These are phyloP conservation scores for Ceratobasidium sp. DNA, from an alignment of 1,284 basidiomycete species.

Conservation along the genomic window DNA sequence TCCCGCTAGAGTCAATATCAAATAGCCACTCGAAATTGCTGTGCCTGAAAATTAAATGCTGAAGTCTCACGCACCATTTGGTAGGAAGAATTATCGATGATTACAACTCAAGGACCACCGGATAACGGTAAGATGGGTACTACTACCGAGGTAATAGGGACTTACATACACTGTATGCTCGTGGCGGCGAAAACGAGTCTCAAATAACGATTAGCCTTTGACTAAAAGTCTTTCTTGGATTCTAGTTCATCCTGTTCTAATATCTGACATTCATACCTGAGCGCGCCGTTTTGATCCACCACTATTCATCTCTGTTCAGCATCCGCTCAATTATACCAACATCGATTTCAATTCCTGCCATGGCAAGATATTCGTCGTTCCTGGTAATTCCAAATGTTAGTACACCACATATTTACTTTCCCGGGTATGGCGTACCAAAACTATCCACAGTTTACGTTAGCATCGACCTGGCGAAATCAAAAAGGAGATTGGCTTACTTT, in stretches of 20 bases:
- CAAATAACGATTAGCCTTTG: not conserved
- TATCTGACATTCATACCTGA: not conserved
- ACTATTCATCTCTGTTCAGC: slow-evolving; percentile 53
- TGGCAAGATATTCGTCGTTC: slow-evolving; percentile 83
- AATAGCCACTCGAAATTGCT: no score
- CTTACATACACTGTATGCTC: no score
- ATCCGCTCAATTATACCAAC: slow-evolving; percentile 69
- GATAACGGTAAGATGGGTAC: no score
- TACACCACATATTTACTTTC: not conserved
- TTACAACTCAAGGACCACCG: no score
- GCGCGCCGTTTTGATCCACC: not conserved
- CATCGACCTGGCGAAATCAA: not conserved
- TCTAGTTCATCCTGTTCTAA: not conserved
- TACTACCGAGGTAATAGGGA: no score
- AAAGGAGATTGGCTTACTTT: slow-evolving; percentile 68
- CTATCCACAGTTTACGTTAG: slow-evolving; percentile 15
- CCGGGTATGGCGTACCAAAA: slow-evolving; percentile 44
- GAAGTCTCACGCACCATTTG: no score
- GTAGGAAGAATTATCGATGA: no score
- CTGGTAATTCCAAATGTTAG: slow-evolving; percentile 59
- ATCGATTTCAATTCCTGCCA: slow-evolving; percentile 73
- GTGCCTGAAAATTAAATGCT: no score
- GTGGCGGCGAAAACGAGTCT: no score
- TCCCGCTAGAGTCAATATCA: no score
- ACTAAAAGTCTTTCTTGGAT: not conserved